A percentile compares a stretch with the other conserved stretches of the same genome.
Evolutionary conservation across 1,139 yeast species (phyloP).

Genomic region (Yamadazyma pseudoaaseri): DNA sequence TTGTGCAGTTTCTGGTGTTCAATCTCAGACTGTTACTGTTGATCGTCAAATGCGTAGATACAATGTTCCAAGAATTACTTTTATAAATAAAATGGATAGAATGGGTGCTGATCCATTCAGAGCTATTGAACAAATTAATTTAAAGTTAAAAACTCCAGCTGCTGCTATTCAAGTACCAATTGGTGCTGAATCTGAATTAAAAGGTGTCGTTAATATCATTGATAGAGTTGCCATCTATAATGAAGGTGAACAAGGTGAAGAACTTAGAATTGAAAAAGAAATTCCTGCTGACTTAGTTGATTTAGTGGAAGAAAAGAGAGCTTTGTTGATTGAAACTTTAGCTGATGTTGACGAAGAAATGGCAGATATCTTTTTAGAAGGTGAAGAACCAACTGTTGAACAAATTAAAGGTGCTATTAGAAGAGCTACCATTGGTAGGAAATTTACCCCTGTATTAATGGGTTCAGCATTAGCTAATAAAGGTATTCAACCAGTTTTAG

Average conservation of each 20-base stretch:
- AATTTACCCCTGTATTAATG: constrained; percentile 97
- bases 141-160: constrained; percentile 86
- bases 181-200: constrained; percentile 81
- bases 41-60: constrained; percentile 99
- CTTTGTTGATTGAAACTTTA: constrained; percentile 80
- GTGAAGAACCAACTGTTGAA: constrained; percentile 77
- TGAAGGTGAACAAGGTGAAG: constrained; percentile 92
- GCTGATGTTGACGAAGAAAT: constrained; percentile 98
- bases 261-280: constrained; percentile 51
- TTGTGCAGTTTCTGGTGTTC: constrained; percentile 98
- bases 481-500: constrained; percentile 92
- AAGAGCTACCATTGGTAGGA: constrained; percentile 94
- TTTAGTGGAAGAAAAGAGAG: constrained; percentile 81
- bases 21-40: constrained; percentile 96
- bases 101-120: constrained; percentile 97
- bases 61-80: constrained; percentile 94
- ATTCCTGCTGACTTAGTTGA: constrained; percentile 76
- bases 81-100: constrained; percentile 97
- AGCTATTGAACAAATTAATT: constrained; percentile 88
- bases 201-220: constrained; percentile 90
- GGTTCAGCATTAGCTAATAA: constrained; percentile 97
- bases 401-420: constrained; percentile 89
- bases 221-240: constrained; percentile 84
- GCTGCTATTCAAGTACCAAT: constrained; percentile 98
- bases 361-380: constrained; percentile 90